Evolutionary conservation across 371 early-diverging fungal species (phyloP).

Genomic region (Actinomucor elegans): DNA sequence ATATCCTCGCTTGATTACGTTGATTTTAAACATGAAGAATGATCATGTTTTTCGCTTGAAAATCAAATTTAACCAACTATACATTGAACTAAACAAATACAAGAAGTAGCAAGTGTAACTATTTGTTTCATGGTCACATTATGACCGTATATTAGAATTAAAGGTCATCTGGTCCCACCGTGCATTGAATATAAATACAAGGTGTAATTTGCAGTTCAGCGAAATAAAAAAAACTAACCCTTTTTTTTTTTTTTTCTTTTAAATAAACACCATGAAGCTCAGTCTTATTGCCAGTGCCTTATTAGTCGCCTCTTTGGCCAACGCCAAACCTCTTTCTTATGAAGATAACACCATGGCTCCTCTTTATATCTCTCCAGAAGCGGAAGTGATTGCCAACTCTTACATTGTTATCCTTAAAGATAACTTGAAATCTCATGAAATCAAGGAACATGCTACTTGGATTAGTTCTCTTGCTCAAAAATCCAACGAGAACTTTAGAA

Average conservation of each 20-base stretch:
- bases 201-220: neutral
- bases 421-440: conserved; percentile 32
- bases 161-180: neutral
- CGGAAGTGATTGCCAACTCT: conserved; percentile 69
- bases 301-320: conserved; percentile 14
- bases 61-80: neutral
- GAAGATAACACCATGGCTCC: conserved; percentile 52
- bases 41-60: neutral
- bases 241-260: conserved; percentile 10
- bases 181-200: neutral
- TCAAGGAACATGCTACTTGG: conserved; percentile 34
- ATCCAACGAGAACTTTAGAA: neutral
- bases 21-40: neutral
- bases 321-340: conserved; percentile 20
- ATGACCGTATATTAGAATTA: neutral
- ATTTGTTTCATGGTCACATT: neutral
- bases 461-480: conserved; percentile 20
- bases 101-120: neutral
- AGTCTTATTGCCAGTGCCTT: conserved; percentile 26
- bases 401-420: conserved; percentile 88
- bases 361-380: conserved; percentile 59
- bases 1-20: neutral
- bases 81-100: neutral
- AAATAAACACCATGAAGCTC: conserved; percentile 17
- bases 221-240: neutral